Conservation (phyloP, 441 rosid genomes). For the Codiaeum variegatum region DNA sequence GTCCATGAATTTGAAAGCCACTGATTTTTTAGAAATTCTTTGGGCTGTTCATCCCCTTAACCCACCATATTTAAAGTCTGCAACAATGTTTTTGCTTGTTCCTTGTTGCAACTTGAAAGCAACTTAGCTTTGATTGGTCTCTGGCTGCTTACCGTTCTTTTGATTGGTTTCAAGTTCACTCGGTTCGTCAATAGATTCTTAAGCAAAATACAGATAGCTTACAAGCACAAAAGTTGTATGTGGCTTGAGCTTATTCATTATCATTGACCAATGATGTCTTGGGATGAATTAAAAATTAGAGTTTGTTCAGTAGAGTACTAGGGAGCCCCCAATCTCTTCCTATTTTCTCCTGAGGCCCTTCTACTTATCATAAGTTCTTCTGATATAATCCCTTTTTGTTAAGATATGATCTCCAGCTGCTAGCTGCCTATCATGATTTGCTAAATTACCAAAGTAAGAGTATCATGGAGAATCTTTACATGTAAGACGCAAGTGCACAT, state of each 20-base stretch:
- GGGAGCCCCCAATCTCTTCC: neutral
- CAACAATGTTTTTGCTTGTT: neutral
- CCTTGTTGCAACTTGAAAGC: neutral
- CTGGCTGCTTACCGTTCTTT: neutral
- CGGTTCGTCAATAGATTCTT: neutral
- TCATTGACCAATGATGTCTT: neutral
- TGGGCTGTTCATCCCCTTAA: neutral
- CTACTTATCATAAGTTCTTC: neutral
- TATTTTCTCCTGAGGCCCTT: neutral
- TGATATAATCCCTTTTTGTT: neutral
- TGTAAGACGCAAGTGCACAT: neutral
- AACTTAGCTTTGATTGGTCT: neutral
- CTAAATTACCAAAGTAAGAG: neutral
- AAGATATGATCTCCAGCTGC: neutral
- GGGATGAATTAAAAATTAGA: neutral
- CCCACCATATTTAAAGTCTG: neutral
- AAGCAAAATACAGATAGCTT: neutral
- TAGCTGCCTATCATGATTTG: neutral
- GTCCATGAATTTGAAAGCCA: neutral
- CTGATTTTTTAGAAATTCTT: neutral
- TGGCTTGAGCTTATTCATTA: neutral
- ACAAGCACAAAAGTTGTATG: neutral
- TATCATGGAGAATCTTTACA: neutral
- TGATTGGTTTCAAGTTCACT: neutral
- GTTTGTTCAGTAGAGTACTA: neutral